These are phyloP conservation scores for Udeniomyces megalosporus DNA, from an alignment of 768 basidiomycete species.

Conservation along the genomic window DNA sequence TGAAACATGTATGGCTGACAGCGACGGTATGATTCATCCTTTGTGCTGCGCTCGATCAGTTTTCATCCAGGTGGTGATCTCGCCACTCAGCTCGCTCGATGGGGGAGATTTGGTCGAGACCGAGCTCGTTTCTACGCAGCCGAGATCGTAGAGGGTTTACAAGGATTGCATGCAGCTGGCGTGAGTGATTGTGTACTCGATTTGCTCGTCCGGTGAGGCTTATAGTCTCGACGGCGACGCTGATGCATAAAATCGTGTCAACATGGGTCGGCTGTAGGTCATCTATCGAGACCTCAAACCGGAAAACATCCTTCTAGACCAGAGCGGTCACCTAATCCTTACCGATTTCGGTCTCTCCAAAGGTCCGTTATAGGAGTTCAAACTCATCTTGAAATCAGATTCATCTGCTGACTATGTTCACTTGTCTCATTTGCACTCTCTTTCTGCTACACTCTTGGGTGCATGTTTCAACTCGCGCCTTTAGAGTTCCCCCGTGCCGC, in stretches of 20 bases:
- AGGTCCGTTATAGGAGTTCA: background rate
- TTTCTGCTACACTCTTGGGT: background rate
- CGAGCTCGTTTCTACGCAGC: constrained; percentile 93
- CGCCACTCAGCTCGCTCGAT: constrained; percentile 89
- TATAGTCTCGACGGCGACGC: background rate
- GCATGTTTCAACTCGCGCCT: background rate
- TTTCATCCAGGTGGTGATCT: constrained; percentile 94
- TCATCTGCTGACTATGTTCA: too few species aligned
- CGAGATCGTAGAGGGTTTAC: constrained; percentile 86
- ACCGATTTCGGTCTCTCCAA: constrained; percentile 66
- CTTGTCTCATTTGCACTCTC: too few species aligned
- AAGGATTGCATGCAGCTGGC: constrained; percentile 44
- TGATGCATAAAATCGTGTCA: background rate
- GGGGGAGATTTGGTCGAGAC: constrained; percentile 84
- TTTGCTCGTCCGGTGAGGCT: background rate
- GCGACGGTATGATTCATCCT: background rate
- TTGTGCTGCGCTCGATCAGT: too few species aligned
- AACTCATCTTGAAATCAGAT: too few species aligned
- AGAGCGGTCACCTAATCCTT: constrained; percentile 86
- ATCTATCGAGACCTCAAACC: constrained; percentile 97
- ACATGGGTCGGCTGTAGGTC: constrained; percentile 57
- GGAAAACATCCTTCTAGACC: constrained; percentile 87
- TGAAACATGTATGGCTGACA: background rate
- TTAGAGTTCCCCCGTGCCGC: background rate
- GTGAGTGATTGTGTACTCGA: background rate